Evolutionary conservation across 1,139 yeast genomes (phyloP).

Genomic region (Kurtzmaniella quercitrusa): DNA sequence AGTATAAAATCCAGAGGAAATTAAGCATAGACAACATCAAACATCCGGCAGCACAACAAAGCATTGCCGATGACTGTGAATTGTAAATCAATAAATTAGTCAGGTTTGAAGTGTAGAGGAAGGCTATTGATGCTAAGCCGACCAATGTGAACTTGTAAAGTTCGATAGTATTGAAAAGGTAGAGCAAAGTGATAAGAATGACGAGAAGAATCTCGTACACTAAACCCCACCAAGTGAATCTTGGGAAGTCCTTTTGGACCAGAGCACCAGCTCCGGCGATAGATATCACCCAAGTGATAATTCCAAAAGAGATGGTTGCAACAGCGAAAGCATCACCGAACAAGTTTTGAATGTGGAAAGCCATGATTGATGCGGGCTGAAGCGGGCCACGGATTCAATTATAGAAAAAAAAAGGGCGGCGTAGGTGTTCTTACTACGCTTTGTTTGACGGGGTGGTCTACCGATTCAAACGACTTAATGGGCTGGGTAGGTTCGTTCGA

Average conservation of each 20-base stretch:
- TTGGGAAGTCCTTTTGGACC: constrained; percentile 53
- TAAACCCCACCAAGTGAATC: constrained; percentile 97
- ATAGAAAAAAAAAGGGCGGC: no score
- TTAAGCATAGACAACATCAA: constrained; percentile 78
- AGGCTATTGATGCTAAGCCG: constrained; percentile 59
- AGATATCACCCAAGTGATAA: constrained; percentile 78
- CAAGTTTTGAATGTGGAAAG: constrained; percentile 36
- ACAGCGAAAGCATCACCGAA: constrained; percentile 70
- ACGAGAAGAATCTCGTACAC: constrained; percentile 71
- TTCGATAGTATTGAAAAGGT: constrained; percentile 66
- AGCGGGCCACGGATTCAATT: no score
- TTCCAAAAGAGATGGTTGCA: constrained; percentile 58
- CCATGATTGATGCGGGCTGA: constrained; percentile 20
- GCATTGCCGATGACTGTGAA: constrained; percentile 53
- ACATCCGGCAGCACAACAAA: constrained; percentile 92
- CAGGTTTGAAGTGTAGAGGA: constrained; percentile 78
- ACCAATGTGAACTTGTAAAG: constrained; percentile 64
- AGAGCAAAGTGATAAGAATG: constrained; percentile 51
- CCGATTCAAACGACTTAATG: no score
- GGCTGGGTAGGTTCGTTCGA: no score
- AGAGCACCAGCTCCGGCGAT: constrained; percentile 81
- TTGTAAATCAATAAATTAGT: constrained; percentile 76
- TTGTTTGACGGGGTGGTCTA: no score
- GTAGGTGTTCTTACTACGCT: no score
- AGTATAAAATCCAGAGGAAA: constrained; percentile 77